Conservation (phyloP, 129 eudicot species). For the Daucus carota region DNA sequence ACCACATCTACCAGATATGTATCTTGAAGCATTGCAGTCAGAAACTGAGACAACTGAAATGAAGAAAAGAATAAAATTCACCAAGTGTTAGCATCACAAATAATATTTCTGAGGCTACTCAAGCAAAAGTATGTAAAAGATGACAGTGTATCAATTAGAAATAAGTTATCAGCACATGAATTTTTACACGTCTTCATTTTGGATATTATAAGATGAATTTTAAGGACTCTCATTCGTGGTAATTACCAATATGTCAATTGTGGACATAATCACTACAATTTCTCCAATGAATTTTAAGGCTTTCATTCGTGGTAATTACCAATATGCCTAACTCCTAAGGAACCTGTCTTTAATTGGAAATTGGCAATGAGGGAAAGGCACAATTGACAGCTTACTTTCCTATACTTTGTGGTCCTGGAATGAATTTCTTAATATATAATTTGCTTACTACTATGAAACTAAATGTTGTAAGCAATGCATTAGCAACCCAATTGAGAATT, state of each 20-base stretch:
- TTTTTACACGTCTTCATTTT: neutral
- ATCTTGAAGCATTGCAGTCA: constrained; percentile 31
- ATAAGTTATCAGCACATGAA: neutral
- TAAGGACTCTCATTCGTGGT: too few species aligned
- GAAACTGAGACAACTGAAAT: constrained; percentile 26
- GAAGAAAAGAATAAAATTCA: constrained; percentile 15
- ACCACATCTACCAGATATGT: constrained; percentile 50
- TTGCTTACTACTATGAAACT: neutral
- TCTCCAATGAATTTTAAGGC: neutral
- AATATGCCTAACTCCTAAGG: too few species aligned
- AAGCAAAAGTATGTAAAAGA: neutral
- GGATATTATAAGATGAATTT: neutral
- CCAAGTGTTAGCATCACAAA: constrained; percentile 2
- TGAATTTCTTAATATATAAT: neutral
- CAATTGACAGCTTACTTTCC: neutral
- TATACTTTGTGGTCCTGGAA: neutral
- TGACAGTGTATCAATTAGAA: neutral
- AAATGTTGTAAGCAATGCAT: neutral
- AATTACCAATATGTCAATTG: neutral
- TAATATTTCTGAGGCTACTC: neutral
- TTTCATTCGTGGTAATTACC: too few species aligned
- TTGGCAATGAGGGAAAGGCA: neutral
- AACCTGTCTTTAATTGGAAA: neutral
- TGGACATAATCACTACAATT: neutral
- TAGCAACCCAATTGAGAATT: neutral